phyloP scores from a whole-genome alignment of 176 grass and related monocot species.

The Themeda triandra region DNA sequence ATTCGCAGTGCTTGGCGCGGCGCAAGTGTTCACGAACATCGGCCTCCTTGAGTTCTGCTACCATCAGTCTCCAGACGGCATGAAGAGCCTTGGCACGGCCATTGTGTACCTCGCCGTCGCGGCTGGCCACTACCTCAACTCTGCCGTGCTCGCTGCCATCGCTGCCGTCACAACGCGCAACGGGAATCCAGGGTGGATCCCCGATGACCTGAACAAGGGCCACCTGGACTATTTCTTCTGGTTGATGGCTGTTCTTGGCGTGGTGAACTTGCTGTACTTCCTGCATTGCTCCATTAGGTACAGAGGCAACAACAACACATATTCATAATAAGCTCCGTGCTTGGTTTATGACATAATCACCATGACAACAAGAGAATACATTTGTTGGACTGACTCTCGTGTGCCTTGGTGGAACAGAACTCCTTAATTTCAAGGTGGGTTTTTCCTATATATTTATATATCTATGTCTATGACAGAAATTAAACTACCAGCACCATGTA shows the following conservation, averaged over 20 bases:
- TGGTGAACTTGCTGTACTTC: background rate
- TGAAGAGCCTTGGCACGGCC: too few relatives aligned
- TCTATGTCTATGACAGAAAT: too few relatives aligned
- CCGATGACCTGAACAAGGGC: too few relatives aligned
- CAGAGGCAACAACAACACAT: background rate
- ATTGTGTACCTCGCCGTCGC: background rate
- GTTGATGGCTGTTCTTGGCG: too few relatives aligned
- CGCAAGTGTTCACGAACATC: constrained; percentile 27
- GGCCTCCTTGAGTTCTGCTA: constrained; percentile 45
- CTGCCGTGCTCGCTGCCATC: background rate
- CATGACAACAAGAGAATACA: too few relatives aligned
- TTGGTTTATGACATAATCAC: too few relatives aligned
- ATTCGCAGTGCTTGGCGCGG: constrained; percentile 24
- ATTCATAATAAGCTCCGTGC: background rate
- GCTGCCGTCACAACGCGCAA: background rate
- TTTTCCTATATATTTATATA: too few relatives aligned
- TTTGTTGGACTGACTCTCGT: too few relatives aligned
- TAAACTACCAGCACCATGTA: too few relatives aligned
- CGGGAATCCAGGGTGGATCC: background rate
- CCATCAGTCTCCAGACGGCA: constrained; percentile 3
- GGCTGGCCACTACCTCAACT: constrained; percentile 33
- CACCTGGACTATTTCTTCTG: too few relatives aligned
- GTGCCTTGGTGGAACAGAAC: too few relatives aligned
- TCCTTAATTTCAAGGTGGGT: too few relatives aligned
- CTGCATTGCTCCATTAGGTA: background rate